Conservation (phyloP, 331 rosid genomes). For the Malus hybrid region DNA sequence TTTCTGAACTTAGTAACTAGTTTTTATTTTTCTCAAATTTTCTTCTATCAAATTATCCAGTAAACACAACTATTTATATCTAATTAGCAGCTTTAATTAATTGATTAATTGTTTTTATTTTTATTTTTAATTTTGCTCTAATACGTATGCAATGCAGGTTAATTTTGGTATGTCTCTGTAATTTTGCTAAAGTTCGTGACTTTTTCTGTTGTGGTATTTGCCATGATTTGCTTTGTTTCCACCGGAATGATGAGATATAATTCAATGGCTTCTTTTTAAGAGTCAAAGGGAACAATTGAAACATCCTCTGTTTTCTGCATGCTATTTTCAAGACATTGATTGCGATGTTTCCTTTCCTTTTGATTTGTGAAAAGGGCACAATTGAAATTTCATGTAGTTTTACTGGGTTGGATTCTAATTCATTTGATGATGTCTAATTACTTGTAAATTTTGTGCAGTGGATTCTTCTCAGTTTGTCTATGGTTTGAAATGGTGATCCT, state of each 20-base stretch:
- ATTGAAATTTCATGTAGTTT: too few species aligned
- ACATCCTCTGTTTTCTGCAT: neutral
- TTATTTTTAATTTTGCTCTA: neutral
- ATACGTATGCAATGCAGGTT: constrained; percentile 5
- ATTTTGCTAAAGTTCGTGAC: constrained; percentile 17
- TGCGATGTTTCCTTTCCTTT: neutral
- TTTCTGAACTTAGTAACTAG: neutral
- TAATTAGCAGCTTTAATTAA: neutral
- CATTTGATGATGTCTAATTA: neutral
- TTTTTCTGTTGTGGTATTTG: constrained; percentile 26
- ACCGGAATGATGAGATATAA: constrained; percentile 32
- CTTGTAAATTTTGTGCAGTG: neutral
- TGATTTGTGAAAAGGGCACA: too few species aligned
- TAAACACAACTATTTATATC: neutral
- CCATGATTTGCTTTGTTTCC: constrained; percentile 31
- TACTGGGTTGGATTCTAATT: constrained; percentile 19
- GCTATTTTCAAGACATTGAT: neutral
- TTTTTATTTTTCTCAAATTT: neutral
- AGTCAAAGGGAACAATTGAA: neutral
- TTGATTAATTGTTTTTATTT: neutral
- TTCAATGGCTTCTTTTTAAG: constrained; percentile 13
- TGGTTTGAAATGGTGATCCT: constrained; percentile 18
- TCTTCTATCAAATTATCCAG: neutral
- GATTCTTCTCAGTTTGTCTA: constrained; percentile 4
- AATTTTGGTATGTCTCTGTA: neutral